Evolutionary conservation across 2,329 filamentous ascomycete species (phyloP).

Genomic region (Aspergillus vadensis): DNA sequence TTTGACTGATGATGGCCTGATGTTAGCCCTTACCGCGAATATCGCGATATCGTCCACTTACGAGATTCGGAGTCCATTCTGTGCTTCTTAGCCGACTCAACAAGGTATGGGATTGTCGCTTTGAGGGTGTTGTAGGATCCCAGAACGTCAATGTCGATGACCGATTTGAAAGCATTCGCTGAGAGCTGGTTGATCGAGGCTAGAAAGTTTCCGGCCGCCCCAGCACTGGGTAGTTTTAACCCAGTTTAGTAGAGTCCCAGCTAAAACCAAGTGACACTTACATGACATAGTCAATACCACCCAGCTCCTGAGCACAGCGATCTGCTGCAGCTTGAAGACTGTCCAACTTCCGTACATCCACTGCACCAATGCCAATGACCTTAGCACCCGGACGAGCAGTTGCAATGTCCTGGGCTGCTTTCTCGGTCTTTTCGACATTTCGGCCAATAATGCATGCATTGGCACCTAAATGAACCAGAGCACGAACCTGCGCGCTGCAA

Average conservation of each 20-base stretch:
- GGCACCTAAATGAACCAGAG: slow-evolving; percentile 85
- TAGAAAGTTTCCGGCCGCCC: slow-evolving; percentile 94
- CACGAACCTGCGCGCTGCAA: slow-evolving; percentile 89
- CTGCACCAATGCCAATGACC: slow-evolving; percentile 78
- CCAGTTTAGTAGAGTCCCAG: slow-evolving; percentile 15
- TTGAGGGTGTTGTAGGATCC: slow-evolving; percentile 96
- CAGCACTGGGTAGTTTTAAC: slow-evolving; percentile 61
- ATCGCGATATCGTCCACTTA: slow-evolving; percentile 26
- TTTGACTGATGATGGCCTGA: slow-evolving; percentile 20
- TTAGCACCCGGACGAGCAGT: slow-evolving; percentile 75
- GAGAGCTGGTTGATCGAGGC: slow-evolving; percentile 79
- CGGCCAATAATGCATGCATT: slow-evolving; percentile 93
- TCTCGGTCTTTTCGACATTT: slow-evolving; percentile 83
- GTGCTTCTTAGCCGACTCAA: slow-evolving; percentile 69
- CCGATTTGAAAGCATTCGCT: slow-evolving; percentile 87
- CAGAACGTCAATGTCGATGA: slow-evolving; percentile 94
- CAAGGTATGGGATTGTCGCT: slow-evolving; percentile 79
- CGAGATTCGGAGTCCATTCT: slow-evolving; percentile 60
- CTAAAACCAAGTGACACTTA: slow-evolving; percentile 44
- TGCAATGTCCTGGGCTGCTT: slow-evolving; percentile 77
- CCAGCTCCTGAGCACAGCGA: slow-evolving; percentile 77
- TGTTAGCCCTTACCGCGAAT: slow-evolving; percentile 12
- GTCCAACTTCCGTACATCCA: slow-evolving; percentile 72
- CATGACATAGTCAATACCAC: slow-evolving; percentile 91
- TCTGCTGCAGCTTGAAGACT: slow-evolving; percentile 73